Evolutionary conservation across 148 eudicot genomes (phyloP), one percentile per base, ranked within the genome.

Genomic region (Polygonum aviculare): DNA sequence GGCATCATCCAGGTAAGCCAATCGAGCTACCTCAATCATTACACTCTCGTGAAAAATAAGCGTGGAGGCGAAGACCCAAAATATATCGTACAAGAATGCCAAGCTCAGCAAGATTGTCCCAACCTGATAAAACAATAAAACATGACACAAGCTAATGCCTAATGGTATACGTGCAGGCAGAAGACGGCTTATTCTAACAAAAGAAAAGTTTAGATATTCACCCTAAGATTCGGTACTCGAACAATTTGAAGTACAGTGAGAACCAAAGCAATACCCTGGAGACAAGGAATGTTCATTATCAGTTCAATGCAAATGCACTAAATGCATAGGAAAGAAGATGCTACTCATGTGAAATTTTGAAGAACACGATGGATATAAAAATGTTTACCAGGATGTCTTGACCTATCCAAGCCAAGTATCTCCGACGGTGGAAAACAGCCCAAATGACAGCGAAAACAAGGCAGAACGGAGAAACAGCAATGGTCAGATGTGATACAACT

Each of bases 181-280:
- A 72, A 44, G 52, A 44, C 35, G 47, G 26, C 14, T 72, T 72
- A 44, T 44, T 72, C 33, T 7, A 39, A 40, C 8, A 2, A 39
- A 26, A 60, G 22, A 55, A 47, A 49, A 49, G 44, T 40, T 52
- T 62, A 47, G 16, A 74, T 11, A 45, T 69, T 78, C 57, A 95
- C 99, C 99, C 93, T 96, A 77, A 96, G 91, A 87, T 96, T 96
- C 67, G 99, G 99, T 72, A 96, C 90, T 12, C 97, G 97, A 11
- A 96, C 83, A 39, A 96, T 93, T 90, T 96, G 99, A 83, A 96
- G 97, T 81, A 96, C 99, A 12, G 97, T 93, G 80, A 93, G 88
- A 73, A 96, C 93, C 85, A 96, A 85, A 51, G 99, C 91, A 78
- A 96, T 96, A 48, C 99, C 99, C 99, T 96, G 94, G 75, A 69